Percentiles rank a stretch among this genome's conserved stretches.
Conservation (phyloP, 1,139 yeast genomes). For the Geotrichum candidum region DNA sequence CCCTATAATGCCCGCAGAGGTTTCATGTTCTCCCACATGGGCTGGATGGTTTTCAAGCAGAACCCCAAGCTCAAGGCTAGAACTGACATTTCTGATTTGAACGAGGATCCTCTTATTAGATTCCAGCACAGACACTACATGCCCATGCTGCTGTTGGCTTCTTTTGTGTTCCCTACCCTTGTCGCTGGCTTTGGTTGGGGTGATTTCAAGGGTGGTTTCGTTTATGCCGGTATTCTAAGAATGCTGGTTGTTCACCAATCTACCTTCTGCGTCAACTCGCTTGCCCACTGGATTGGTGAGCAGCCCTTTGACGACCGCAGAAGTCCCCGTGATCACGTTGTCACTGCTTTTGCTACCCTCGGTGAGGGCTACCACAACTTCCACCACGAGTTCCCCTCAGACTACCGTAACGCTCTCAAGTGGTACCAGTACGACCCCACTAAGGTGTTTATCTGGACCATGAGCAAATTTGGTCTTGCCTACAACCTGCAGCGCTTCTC, state of each 20-base stretch:
- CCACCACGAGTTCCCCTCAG: slow-evolving; percentile 98
- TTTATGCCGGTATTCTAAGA: slow-evolving; percentile 85
- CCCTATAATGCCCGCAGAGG: slow-evolving; percentile 97
- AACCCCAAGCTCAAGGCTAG: slow-evolving; percentile 93
- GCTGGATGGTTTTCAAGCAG: slow-evolving; percentile 93
- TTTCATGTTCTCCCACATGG: slow-evolving; percentile 92
- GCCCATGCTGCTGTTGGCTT: slow-evolving; percentile 56
- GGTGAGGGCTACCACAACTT: slow-evolving; percentile 99
- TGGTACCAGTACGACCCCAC: slow-evolving; percentile 99
- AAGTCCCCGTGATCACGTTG: slow-evolving; percentile 92
- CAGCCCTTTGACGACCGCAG: slow-evolving; percentile 98
- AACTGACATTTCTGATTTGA: slow-evolving; percentile 90
- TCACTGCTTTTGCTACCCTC: slow-evolving; percentile 91
- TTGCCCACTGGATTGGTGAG: slow-evolving; percentile 97
- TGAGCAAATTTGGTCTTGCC: slow-evolving; percentile 78
- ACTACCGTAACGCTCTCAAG: slow-evolving; percentile 93
- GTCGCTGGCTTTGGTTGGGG: slow-evolving; percentile 79
- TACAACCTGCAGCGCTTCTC: slow-evolving; percentile 89
- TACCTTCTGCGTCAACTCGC: slow-evolving; percentile 95
- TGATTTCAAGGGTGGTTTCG: slow-evolving; percentile 87
- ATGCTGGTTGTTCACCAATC: slow-evolving; percentile 89
- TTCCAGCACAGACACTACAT: slow-evolving; percentile 92
- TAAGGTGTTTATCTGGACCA: slow-evolving; percentile 64
- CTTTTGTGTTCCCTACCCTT: slow-evolving; percentile 67
- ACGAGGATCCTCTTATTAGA: slow-evolving; percentile 83